phyloP scores from a whole-genome alignment of 768 basidiomycete species.

The Kwoniella heveanensis region DNA sequence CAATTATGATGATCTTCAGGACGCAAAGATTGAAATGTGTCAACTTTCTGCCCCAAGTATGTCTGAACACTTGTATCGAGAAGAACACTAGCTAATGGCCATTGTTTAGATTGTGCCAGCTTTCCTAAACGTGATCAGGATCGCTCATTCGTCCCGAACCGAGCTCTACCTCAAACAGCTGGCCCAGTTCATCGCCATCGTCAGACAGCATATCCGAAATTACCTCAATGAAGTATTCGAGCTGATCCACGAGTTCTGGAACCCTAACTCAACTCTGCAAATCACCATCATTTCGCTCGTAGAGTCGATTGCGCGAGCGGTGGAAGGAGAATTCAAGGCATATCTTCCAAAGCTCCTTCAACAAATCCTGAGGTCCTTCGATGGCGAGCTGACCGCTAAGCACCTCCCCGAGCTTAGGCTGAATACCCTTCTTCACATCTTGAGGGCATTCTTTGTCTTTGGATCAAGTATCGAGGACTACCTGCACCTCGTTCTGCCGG shows the following conservation, averaged over 20 bases:
- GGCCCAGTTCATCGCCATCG: conserved; percentile 89
- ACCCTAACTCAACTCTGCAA: conserved; percentile 69
- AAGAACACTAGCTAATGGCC: not conserved
- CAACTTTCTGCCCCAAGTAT: conserved; percentile 87
- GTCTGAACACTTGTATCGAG: not conserved
- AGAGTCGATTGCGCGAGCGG: conserved; percentile 85
- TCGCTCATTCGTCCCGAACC: conserved; percentile 72
- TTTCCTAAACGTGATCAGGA: conserved; percentile 82
- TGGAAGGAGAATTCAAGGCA: conserved; percentile 96
- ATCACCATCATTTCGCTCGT: conserved; percentile 88
- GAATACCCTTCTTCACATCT: conserved; percentile 70
- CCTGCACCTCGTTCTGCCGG: conserved; percentile 91
- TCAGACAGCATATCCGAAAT: conserved; percentile 94
- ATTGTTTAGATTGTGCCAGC: conserved; percentile 76
- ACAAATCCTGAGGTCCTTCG: conserved; percentile 72
- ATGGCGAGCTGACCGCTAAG: conserved; percentile 50
- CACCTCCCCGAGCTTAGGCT: conserved; percentile 67
- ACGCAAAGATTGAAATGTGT: conserved; percentile 96
- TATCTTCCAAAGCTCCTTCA: conserved; percentile 89
- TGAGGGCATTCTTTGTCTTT: conserved; percentile 92
- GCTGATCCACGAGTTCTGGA: conserved; percentile 89
- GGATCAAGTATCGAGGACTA: conserved; percentile 97
- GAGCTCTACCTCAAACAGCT: conserved; percentile 87
- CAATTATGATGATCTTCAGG: conserved; percentile 98
- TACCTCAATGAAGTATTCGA: conserved; percentile 82